Conservation (phyloP, 75 land plant species). For the Pinus tabuliformis region DNA sequence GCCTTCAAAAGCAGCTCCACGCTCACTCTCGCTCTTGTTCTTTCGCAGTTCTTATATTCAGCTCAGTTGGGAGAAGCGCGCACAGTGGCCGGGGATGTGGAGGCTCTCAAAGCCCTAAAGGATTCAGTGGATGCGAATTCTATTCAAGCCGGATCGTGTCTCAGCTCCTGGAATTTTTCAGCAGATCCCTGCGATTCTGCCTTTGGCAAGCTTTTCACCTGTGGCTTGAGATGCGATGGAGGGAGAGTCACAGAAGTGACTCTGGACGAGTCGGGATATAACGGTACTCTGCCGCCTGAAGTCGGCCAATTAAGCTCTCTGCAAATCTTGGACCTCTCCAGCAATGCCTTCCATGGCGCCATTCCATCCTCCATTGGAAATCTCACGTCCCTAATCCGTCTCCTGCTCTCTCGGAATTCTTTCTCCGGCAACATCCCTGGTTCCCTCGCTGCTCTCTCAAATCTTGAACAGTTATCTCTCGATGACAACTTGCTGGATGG, state of each 20-base stretch:
- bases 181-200: conserved; percentile 69
- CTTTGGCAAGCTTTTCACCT: conserved; percentile 50
- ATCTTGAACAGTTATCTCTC: conserved; percentile 49
- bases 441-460: conserved; percentile 51
- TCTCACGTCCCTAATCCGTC: conserved; percentile 31
- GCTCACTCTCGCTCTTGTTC: too few relatives aligned
- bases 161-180: conserved; percentile 73
- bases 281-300: conserved; percentile 43
- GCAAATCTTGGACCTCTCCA: conserved; percentile 42
- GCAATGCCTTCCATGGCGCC: conserved; percentile 45
- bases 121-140: conserved; percentile 37
- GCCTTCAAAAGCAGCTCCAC: too few relatives aligned
- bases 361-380: conserved; percentile 37
- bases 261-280: conserved; percentile 65
- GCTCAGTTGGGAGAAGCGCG: not conserved
- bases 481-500: conserved; percentile 41
- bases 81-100: conserved; percentile 30
- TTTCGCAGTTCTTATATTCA: too few relatives aligned
- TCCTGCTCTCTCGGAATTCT: conserved; percentile 45
- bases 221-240: conserved; percentile 66
- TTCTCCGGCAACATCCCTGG: conserved; percentile 60
- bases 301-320: conserved; percentile 41
- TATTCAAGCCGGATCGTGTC: conserved; percentile 46
- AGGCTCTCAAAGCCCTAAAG: conserved; percentile 52
- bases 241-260: conserved; percentile 52